These are phyloP conservation scores for Pezicula neosporulosa DNA, from an alignment of 2,329 filamentous ascomycete genomes.

Conservation along the genomic window DNA sequence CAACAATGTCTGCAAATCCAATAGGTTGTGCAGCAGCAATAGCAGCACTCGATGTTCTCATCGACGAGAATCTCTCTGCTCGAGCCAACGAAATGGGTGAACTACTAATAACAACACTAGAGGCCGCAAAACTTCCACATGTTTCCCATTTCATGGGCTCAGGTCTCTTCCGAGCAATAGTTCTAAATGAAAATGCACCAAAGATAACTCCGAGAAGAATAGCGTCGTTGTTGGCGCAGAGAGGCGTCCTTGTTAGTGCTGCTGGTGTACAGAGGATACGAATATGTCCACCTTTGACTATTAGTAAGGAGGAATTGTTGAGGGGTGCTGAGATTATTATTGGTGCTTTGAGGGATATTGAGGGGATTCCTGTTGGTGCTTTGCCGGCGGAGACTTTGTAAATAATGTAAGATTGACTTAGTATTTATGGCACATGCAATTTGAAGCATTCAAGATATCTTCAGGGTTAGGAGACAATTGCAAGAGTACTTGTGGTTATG, in stretches of 20 bases:
- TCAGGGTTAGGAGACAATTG: too few relatives aligned
- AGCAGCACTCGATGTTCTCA: conserved; percentile 4
- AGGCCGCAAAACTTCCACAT: conserved; percentile 1
- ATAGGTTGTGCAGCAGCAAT: conserved; percentile 3
- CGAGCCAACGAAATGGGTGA: conserved; percentile 2
- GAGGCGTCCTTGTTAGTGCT: conserved; percentile 4
- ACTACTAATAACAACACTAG: not conserved
- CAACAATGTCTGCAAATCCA: conserved; percentile 9
- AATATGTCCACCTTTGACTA: conserved; percentile 5
- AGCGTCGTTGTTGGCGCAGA: conserved; percentile 1
- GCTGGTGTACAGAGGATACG: conserved; percentile 2
- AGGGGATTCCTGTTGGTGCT: not conserved
- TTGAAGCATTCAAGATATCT: too few relatives aligned
- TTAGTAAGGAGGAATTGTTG: conserved; percentile 6
- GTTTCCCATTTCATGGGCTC: not conserved
- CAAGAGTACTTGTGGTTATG: too few relatives aligned
- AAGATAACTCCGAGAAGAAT: conserved; percentile 3
- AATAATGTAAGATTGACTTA: too few relatives aligned
- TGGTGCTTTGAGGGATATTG: not conserved
- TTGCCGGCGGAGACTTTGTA: not conserved
- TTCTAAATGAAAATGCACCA: conserved; percentile 1
- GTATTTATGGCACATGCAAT: too few relatives aligned
- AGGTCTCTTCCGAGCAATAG: not conserved
- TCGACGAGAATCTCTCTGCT: conserved; percentile 3
- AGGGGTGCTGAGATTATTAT: conserved; percentile 5